phyloP scores from a whole-genome alignment of 1,284 basidiomycete species.

The Leccinum fallax region DNA sequence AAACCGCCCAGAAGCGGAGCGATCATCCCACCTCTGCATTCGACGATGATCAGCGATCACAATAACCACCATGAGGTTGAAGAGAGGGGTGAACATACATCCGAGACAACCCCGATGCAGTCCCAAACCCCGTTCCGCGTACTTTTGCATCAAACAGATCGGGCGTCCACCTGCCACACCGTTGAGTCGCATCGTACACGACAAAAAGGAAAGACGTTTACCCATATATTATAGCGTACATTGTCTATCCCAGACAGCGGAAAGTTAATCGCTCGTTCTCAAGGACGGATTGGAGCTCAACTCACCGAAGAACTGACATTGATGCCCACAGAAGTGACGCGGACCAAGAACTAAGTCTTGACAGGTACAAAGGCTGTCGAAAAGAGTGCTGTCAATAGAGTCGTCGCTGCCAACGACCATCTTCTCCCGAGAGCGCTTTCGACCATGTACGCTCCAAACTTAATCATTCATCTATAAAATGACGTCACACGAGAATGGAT shows the following conservation, averaged over 20 bases:
- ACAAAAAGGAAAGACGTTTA: conserved; percentile 28
- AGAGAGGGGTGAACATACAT: conserved; percentile 55
- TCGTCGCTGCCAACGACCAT: conserved; percentile 80
- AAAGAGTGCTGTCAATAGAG: conserved; percentile 77
- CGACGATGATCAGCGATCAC: background rate
- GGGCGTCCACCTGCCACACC: conserved; percentile 71
- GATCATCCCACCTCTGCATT: conserved; percentile 82
- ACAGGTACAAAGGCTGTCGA: conserved; percentile 76
- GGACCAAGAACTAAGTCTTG: conserved; percentile 61
- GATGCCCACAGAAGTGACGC: conserved; percentile 80
- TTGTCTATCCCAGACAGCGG: conserved; percentile 50
- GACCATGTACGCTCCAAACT: conserved; percentile 91
- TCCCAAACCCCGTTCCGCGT: conserved; percentile 89
- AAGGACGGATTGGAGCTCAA: background rate
- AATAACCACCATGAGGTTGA: background rate
- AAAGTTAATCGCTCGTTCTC: background rate
- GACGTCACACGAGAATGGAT: background rate
- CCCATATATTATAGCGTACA: conserved; percentile 91
- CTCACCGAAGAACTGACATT: conserved; percentile 79
- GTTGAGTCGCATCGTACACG: background rate
- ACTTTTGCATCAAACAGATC: conserved; percentile 88
- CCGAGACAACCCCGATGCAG: conserved; percentile 86
- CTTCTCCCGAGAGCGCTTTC: conserved; percentile 77
- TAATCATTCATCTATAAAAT: conserved; percentile 1
- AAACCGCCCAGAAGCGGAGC: conserved; percentile 85